Evolutionary conservation across 2,329 filamentous ascomycete genomes (phyloP), one percentile per base, ranked within the genome.

Genomic region (Ophiostoma tasmaniense): DNA sequence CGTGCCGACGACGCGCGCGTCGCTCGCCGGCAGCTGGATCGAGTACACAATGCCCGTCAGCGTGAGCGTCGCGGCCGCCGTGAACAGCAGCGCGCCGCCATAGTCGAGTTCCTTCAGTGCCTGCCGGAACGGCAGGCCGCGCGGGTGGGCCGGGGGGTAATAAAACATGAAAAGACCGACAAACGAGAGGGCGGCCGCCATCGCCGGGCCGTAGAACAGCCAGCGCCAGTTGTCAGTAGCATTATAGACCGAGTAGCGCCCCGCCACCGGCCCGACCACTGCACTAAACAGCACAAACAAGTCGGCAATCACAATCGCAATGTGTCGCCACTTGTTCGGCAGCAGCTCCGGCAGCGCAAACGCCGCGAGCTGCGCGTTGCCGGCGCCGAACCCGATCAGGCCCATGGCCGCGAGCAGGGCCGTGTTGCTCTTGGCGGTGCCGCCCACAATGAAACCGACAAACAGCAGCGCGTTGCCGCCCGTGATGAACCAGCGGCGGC

Each of bases 241-340:
- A 6, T 6, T n/a, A 2, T n/a, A n/a, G 1, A 55, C 50, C n/a
- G 50, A n/a, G 13, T 11, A 55, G 8, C 50, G 75, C 20, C 78
- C 81, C 11, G 79, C 80, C 10, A 83, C 79, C 2, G 81, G 81
- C 0, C 77, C 80, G 3, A 83, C 76, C 30, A 83, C 78, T 11
- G 83, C 80, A 1, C 79, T 78, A 68, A 84, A 75, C 65, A 80
- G 80, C 17, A 81, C 78, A 2, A 77, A 77, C 28, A 77, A 72
- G 71, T 81, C 80, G 3, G 80, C 80, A 62, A 83, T 75, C 1
- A 80, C 78, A 68, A 82, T 78, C 66, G 77, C 78, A 37, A 79
- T 80, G 71, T 82, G 79, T 67, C 81, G 74, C 80, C 80, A 82
- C 73, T 82, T 83, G 74, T 82, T 82, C 0, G 81, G 81, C 1